Evolutionary conservation across 31 red algal genomes (phyloP).

Genomic region (Porphyra umbilicalis): DNA sequence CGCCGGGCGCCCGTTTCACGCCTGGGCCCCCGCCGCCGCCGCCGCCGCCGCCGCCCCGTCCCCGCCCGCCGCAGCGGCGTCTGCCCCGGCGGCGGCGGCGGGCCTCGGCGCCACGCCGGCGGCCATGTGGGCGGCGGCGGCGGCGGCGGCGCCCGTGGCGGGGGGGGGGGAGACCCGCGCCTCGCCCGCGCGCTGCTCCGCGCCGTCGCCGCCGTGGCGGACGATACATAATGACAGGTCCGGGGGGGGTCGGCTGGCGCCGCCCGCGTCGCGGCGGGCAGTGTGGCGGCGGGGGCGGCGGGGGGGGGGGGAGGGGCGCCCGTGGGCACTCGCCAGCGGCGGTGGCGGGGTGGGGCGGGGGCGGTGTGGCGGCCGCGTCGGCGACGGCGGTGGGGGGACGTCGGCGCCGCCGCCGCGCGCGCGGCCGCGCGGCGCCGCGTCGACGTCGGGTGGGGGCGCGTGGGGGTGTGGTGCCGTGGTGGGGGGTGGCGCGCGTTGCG

Average conservation of each 20-base stretch:
- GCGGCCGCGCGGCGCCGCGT: too few relatives aligned
- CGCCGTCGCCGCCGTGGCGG: background rate
- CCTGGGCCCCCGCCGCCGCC: background rate
- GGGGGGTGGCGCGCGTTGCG: too few relatives aligned
- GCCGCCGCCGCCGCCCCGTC: background rate
- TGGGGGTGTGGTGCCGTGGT: too few relatives aligned
- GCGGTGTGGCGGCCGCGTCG: too few relatives aligned
- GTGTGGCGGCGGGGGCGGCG: background rate
- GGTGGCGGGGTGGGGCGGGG: too few relatives aligned
- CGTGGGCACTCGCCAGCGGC: too few relatives aligned
- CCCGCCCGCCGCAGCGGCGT: background rate
- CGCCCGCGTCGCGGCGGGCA: too few relatives aligned
- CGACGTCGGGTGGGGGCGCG: too few relatives aligned
- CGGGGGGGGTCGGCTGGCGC: background rate
- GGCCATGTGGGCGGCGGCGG: background rate
- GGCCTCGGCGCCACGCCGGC: background rate
- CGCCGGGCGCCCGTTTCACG: background rate
- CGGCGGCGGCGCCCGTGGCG: background rate
- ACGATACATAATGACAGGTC: slow-evolving; percentile 2
- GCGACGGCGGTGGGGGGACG: too few relatives aligned
- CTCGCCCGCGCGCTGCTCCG: background rate
- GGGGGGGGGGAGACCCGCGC: background rate
- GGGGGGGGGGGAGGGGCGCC: background rate
- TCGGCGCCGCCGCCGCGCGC: too few relatives aligned
- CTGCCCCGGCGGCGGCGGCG: background rate